Percentiles rank a stretch among this genome's conserved stretches.
Evolutionary conservation across 2,329 filamentous ascomycete species (phyloP).

Genomic region (Stachybotrys echinatus): DNA sequence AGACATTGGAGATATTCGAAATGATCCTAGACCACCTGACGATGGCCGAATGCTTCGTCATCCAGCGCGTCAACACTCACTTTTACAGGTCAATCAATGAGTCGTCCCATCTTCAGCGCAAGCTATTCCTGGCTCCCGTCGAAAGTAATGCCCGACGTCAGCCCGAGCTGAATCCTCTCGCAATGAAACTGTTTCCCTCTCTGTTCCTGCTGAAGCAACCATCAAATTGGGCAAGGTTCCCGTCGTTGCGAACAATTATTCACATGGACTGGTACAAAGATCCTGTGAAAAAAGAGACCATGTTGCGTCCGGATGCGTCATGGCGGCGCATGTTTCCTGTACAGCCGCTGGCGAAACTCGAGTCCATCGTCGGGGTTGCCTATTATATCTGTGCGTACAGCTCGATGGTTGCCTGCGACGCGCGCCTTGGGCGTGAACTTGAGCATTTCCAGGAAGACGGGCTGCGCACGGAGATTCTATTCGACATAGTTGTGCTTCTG

Average conservation of each 20-base stretch:
- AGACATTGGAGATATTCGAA: neutral
- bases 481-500: neutral
- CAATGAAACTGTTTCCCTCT: neutral
- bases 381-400: neutral
- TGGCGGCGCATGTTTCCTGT: constrained; percentile 2
- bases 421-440: neutral
- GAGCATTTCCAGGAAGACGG: neutral
- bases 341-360: neutral
- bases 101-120: neutral
- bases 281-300: neutral
- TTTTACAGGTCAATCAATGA: neutral
- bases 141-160: neutral
- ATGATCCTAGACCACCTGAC: neutral
- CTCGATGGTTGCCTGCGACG: neutral
- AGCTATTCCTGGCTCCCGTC: neutral
- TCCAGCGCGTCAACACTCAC: neutral
- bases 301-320: neutral
- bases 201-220: neutral
- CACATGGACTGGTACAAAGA: neutral
- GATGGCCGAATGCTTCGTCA: neutral
- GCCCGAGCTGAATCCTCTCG: neutral
- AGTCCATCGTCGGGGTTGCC: neutral
- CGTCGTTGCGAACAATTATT: neutral
- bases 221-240: neutral
- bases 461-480: neutral